Evolutionary conservation across 208 protist genomes (phyloP).

Genomic region (Angomonas desouzai): DNA sequence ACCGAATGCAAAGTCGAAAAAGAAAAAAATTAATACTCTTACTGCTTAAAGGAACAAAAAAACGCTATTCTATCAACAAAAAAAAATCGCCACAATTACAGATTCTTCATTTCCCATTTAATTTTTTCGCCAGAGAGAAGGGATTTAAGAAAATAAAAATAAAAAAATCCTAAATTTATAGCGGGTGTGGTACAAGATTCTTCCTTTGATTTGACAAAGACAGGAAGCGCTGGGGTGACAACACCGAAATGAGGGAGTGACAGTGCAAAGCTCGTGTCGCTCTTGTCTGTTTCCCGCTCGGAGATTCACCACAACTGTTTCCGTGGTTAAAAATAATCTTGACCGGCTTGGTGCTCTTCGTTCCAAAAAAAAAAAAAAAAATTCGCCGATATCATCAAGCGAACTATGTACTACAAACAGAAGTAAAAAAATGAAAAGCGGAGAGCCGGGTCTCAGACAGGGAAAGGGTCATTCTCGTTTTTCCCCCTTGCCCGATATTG

Average conservation of each 20-base stretch:
- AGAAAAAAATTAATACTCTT: background rate
- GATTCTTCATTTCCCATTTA: background rate
- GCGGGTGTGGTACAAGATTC: background rate
- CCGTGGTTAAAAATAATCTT: background rate
- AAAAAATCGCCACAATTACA: slow-evolving; percentile 9
- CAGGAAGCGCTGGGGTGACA: slow-evolving; percentile 5
- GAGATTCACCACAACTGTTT: slow-evolving; percentile 6
- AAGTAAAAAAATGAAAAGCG: slow-evolving; percentile 3
- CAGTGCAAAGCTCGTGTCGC: slow-evolving; percentile 5
- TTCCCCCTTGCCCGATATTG: background rate
- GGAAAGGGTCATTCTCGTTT: background rate
- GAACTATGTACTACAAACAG: background rate
- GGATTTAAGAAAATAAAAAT: slow-evolving; percentile 2
- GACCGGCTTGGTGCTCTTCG: background rate
- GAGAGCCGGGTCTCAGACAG: background rate
- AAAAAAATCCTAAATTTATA: slow-evolving; percentile 11
- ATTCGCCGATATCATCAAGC: background rate
- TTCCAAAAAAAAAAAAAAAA: slow-evolving; percentile 16
- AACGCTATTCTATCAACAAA: slow-evolving; percentile 3
- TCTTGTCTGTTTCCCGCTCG: background rate
- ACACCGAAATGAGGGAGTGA: slow-evolving; percentile 9
- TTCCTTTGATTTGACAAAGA: slow-evolving; percentile 12
- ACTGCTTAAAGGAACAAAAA: slow-evolving; percentile 7
- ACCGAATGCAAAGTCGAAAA: too few relatives aligned
- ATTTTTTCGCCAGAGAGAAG: background rate